Evolutionary conservation across 208 protist species (phyloP).

Genomic region (Leishmania arabica): DNA sequence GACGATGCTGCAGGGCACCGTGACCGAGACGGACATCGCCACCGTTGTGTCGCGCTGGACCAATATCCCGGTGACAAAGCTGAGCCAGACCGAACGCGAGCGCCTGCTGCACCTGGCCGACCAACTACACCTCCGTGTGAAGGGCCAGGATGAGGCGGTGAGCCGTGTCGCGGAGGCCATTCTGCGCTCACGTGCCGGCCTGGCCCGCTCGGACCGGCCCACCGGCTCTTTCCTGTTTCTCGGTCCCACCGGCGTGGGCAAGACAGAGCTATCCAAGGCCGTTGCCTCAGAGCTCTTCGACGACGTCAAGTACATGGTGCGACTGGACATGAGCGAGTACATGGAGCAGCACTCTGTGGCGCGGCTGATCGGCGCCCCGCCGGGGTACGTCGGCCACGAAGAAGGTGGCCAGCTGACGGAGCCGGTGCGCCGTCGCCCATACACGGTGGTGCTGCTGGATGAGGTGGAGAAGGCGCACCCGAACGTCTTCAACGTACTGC

Average conservation of each 20-base stretch:
- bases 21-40: slow-evolving; percentile 95
- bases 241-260: slow-evolving; percentile 95
- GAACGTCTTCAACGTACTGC: slow-evolving; percentile 96
- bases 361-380: slow-evolving; percentile 97
- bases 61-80: slow-evolving; percentile 96
- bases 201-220: slow-evolving; percentile 89
- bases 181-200: slow-evolving; percentile 94
- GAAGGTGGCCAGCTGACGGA: slow-evolving; percentile 99
- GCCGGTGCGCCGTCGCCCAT: slow-evolving; percentile 97
- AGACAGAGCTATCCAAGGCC: slow-evolving; percentile 97
- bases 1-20: slow-evolving; percentile 93
- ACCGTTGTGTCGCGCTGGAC: slow-evolving; percentile 97
- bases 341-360: slow-evolving; percentile 97
- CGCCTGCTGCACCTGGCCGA: slow-evolving; percentile 88
- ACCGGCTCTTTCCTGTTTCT: slow-evolving; percentile 97
- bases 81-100: slow-evolving; percentile 91
- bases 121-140: slow-evolving; percentile 87
- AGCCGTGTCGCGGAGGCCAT: slow-evolving; percentile 96
- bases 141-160: slow-evolving; percentile 98
- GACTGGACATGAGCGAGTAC: slow-evolving; percentile 99
- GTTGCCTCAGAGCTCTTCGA: slow-evolving; percentile 97
- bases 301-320: slow-evolving; percentile 95
- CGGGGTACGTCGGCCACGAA: slow-evolving; percentile 99
- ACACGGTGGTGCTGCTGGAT: slow-evolving; percentile 98
- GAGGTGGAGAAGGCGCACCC: slow-evolving; percentile 99